Conservation (phyloP, 495 filamentous ascomycete species). For the Hypomontagnella submonticulosa region DNA sequence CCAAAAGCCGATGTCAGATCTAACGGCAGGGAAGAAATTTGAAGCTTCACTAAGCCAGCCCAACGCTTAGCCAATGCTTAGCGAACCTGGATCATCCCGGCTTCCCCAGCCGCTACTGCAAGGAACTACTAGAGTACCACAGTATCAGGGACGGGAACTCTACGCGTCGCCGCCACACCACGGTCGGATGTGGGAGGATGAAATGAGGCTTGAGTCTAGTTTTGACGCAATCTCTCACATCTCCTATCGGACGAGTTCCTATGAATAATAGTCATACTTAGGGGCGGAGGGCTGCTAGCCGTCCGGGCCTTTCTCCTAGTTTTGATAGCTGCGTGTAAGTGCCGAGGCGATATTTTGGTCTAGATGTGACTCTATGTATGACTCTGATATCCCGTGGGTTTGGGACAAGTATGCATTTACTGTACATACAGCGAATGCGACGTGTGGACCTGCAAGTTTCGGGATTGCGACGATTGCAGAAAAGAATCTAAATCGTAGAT, state of each 20-base stretch:
- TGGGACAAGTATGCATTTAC: too few relatives aligned
- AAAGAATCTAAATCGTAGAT: neutral
- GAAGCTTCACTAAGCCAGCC: slow-evolving; percentile 16
- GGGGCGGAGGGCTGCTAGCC: slow-evolving; percentile 5
- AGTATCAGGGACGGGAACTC: slow-evolving; percentile 23
- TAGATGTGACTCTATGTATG: slow-evolving; percentile 22
- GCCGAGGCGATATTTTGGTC: slow-evolving; percentile 31
- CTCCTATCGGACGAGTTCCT: too few relatives aligned
- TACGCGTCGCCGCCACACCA: slow-evolving; percentile 24
- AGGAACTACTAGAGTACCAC: too few relatives aligned
- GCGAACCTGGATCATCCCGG: slow-evolving; percentile 17
- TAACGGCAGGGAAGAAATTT: slow-evolving; percentile 17
- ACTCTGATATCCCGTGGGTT: too few relatives aligned
- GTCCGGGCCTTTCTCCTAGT: slow-evolving; percentile 9
- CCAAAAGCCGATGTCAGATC: slow-evolving; percentile 3
- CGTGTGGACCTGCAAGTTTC: slow-evolving; percentile 6
- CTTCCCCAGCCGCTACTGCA: slow-evolving; percentile 38
- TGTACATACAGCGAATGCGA: neutral
- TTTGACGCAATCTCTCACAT: too few relatives aligned
- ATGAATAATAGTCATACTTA: slow-evolving; percentile 10
- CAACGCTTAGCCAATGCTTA: neutral
- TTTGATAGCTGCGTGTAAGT: slow-evolving; percentile 25
- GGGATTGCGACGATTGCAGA: neutral
- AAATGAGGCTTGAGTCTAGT: neutral
- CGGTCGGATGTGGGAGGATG: slow-evolving; percentile 29